Evolutionary conservation across 2,329 filamentous ascomycete species (phyloP), one percentile per base, ranked within the genome.

Genomic region (Colletotrichum spaethianum): DNA sequence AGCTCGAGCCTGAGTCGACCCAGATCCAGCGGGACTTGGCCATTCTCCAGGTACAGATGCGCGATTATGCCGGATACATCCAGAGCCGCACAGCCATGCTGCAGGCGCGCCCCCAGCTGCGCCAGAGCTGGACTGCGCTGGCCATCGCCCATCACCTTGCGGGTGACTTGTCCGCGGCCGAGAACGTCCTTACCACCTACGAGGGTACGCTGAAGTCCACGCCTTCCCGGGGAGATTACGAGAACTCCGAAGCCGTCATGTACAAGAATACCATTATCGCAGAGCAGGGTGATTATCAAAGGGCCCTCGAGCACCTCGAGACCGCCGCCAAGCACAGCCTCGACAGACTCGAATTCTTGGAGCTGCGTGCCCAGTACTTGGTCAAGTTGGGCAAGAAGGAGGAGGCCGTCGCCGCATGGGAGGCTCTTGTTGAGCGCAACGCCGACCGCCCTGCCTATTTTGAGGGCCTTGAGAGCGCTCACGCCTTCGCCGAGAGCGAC

Each of bases 51-150:
- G 90, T 97, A 76, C 96, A 99, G 85, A 98, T 98, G 90, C 92
- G 96, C 77, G 96, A 99, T 84, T 98, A 95, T 83, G 89, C 93
- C 75, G 96, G 96, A 64, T 98, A 98, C 80, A 91, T 98, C 75
- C 92, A 96, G 82, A 98, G 94, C 83, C 90, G 96, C 76, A 92
- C 90, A 74, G 88, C 92, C 67, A 98, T 99, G 93, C 88, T 99
- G 75, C 93, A 96, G 81, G 91, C 93, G 55, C 91, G 93, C 71
- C 93, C 96, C 1, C 90, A 92, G 75, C 79, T 96, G 73, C 90
- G 97, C 76, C 94, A 97, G 84, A 98, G 96, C 83, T 99, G 97
- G 97, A 98, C 96, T 5, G 96, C 94, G n/a, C 86, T 99, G 73
- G 96, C 96, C 50, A 93, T 98, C 69, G 96, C 96, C 44, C 91